Evolutionary conservation across 2,329 filamentous ascomycete species (phyloP), one percentile per base, ranked within the genome.

Genomic region (Bipolaris zeicola): DNA sequence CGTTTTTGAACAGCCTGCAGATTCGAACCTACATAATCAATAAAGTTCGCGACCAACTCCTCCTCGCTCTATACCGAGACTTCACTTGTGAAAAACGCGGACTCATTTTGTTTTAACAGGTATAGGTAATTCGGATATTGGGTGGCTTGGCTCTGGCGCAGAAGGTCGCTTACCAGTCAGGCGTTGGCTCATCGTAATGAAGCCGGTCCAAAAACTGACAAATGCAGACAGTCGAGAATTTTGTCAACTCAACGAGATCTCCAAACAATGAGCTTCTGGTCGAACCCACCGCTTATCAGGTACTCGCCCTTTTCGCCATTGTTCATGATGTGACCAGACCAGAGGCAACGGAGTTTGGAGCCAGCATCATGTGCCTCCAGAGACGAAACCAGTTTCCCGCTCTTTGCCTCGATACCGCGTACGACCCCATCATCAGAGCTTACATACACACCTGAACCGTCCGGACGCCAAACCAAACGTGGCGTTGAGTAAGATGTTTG

Each of bases 371-470:
- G 85, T 2, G 80, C 83, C 47, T 77, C 79, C 52, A 89, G 69
- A 33, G 73, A 78, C 20, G 76, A 73, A 24, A 83, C 71, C 2
- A 87, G 74, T 69, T 85, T 88, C 6, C 86, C 86, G 1, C 80
- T 86, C 52, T 73, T 81, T 3, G 80, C 77, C 68, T 88, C 86
- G 6, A 89, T 75, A 1, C 86, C 86, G 45, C 86, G 77, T 26
- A 89, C 78, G 6, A 83, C 76, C 0, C 87, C 86, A 68, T 89
- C 87, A 64, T 89, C 86, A 3, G 84, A 84, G 73, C 86, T 88
- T 11, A 88, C 84, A 80, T 84, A 89, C 0, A 89, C 74, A 0
- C 86, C 86, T 39, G 78, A 82, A 0, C 85, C 85, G 67, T 87
- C 81, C 1, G 85, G 85, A 24, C 86, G 75, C 86, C 87, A 89